Evolutionary conservation across 495 filamentous ascomycete species (phyloP).

Genomic region (Aspergillus hancockii): DNA sequence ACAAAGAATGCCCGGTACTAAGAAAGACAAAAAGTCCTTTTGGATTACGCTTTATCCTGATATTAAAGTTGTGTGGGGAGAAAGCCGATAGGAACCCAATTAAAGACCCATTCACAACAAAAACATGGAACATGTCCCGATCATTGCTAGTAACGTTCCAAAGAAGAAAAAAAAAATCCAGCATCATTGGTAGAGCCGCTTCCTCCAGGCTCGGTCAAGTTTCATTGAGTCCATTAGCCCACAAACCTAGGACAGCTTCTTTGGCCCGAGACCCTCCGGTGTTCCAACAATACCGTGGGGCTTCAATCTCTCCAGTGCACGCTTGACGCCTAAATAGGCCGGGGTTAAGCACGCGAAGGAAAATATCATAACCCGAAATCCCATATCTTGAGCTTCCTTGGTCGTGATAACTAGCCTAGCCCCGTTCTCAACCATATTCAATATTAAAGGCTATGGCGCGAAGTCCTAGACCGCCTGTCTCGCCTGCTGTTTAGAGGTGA

Average conservation of each 20-base stretch:
- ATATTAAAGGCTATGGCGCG: constrained; percentile 57
- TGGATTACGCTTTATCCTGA: too few relatives aligned
- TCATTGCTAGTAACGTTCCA: too few relatives aligned
- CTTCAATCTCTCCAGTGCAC: constrained; percentile 47
- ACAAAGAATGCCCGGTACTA: too few relatives aligned
- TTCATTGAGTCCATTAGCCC: constrained; percentile 58
- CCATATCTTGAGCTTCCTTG: constrained; percentile 58
- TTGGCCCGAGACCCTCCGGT: constrained; percentile 47
- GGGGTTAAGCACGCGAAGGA: constrained; percentile 53
- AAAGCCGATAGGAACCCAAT: too few relatives aligned
- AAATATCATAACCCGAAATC: constrained; percentile 65
- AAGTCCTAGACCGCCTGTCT: constrained; percentile 54
- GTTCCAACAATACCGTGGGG: constrained; percentile 49
- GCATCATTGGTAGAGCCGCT: constrained; percentile 45
- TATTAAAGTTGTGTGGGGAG: too few relatives aligned
- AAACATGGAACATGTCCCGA: too few relatives aligned
- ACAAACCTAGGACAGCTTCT: constrained; percentile 57
- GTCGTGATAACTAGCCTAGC: constrained; percentile 57
- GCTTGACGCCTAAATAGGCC: constrained; percentile 53
- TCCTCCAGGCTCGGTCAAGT: constrained; percentile 58
- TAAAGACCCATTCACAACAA: too few relatives aligned
- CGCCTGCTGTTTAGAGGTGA: constrained; percentile 56
- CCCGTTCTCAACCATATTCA: constrained; percentile 67
- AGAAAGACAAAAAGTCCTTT: too few relatives aligned
- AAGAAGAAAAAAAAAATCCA: constrained; percentile 14